A percentile compares a stretch with the other conserved stretches of the same genome.
phyloP scores from a whole-genome alignment of 345 rosid species.

The Eucalyptus decipiens region DNA sequence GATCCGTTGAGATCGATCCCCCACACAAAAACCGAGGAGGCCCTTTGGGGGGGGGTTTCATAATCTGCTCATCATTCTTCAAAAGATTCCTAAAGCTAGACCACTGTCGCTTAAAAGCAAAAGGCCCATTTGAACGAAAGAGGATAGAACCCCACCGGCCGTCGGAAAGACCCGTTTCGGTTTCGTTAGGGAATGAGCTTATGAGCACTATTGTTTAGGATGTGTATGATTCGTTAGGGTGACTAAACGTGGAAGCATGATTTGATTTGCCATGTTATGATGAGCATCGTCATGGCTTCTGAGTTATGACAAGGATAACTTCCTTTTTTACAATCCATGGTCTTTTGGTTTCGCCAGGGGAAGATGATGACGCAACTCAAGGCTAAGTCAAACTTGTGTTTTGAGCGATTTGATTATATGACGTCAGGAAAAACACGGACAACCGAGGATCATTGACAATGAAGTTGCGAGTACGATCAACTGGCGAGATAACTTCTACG shows the following conservation, averaged over 20 bases:
- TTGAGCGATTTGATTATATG: not conserved
- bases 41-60: not conserved
- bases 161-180: not conserved
- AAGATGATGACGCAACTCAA: not conserved
- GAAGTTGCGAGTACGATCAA: not conserved
- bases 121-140: not conserved
- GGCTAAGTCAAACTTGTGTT: not conserved
- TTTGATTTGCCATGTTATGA: not conserved
- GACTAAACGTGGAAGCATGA: not conserved
- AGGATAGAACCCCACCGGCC: not conserved
- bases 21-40: conserved; percentile 11
- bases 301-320: not conserved
- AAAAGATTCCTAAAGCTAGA: conserved; percentile 23
- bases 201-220: not conserved
- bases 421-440: not conserved
- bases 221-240: not conserved
- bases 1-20: conserved; percentile 4
- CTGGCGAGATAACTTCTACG: not conserved
- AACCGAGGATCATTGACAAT: not conserved
- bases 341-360: not conserved
- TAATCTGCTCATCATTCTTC: conserved; percentile 32
- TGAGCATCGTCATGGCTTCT: not conserved
- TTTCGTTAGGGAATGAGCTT: not conserved
- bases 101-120: not conserved
- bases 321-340: not conserved